Conservation (phyloP, 2,329 filamentous ascomycete genomes). For the Coniella lustricola region DNA sequence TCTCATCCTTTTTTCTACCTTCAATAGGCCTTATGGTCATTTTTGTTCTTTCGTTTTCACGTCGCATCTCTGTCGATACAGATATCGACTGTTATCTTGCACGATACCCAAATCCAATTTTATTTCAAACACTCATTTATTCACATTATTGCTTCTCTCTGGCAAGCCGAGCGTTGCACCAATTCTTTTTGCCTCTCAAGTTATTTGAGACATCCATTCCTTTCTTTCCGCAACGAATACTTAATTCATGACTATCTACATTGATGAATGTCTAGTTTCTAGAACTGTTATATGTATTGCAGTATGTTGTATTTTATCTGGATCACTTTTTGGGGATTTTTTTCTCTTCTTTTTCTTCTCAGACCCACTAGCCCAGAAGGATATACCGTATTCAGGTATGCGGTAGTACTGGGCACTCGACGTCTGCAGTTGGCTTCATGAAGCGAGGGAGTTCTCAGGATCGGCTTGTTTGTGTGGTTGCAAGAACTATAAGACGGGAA, state of each 20-base stretch:
- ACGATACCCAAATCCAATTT: conserved; percentile 1
- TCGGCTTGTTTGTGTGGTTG: too few species aligned
- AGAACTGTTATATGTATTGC: too few species aligned
- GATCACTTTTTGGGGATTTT: background rate
- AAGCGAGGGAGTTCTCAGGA: too few species aligned
- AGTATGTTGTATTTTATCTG: too few species aligned
- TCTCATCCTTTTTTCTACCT: background rate
- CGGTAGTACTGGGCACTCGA: too few species aligned
- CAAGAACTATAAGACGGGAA: too few species aligned
- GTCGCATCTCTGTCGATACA: background rate
- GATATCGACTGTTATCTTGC: background rate
- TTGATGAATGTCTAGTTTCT: background rate
- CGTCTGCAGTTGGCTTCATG: too few species aligned
- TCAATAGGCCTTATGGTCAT: too few species aligned
- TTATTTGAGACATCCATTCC: background rate
- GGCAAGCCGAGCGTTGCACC: background rate
- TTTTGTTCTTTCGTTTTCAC: background rate
- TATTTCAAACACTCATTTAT: background rate
- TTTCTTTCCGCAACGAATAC: background rate
- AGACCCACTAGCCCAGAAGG: too few species aligned
- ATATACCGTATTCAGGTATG: too few species aligned
- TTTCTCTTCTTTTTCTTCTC: background rate
- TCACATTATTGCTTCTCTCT: background rate
- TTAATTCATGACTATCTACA: conserved; percentile 14
- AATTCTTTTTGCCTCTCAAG: background rate